Evolutionary conservation across 345 rosid species (phyloP).

Genomic region (Carallia pectinifolia): DNA sequence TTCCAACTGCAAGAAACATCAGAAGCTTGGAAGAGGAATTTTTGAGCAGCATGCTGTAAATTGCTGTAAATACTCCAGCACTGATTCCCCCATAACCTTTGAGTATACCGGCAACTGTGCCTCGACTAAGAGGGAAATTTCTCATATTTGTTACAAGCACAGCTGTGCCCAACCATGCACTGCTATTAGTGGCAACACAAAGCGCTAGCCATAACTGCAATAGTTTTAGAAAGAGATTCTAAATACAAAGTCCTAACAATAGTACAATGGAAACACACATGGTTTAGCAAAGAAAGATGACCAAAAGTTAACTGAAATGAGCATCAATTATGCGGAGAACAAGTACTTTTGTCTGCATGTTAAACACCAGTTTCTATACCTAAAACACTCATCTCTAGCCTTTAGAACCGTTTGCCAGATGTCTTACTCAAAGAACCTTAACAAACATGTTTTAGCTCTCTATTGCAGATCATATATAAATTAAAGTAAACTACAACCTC

Average conservation of each 20-base stretch:
- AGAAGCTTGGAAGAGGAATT: constrained; percentile 62
- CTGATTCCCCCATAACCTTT: constrained; percentile 67
- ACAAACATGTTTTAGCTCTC: too few species aligned
- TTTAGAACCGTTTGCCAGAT: too few species aligned
- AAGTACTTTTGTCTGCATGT: too few species aligned
- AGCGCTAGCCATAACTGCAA: constrained; percentile 65
- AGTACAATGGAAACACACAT: not conserved
- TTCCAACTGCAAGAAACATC: constrained; percentile 52
- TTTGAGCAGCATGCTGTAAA: constrained; percentile 46
- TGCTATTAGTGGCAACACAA: constrained; percentile 55
- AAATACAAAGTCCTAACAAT: not conserved
- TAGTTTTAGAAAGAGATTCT: not conserved
- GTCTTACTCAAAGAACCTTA: too few species aligned
- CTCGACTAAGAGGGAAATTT: constrained; percentile 62
- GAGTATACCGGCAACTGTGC: constrained; percentile 63
- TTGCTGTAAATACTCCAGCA: constrained; percentile 62
- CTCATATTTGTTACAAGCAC: constrained; percentile 71
- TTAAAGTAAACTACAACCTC: too few species aligned
- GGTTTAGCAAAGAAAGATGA: not conserved
- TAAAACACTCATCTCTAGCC: too few species aligned
- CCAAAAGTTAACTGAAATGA: too few species aligned
- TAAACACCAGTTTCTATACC: too few species aligned
- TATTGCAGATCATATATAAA: too few species aligned
- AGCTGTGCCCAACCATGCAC: constrained; percentile 68
- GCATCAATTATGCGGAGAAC: too few species aligned